Percentiles rank a stretch among this genome's conserved stretches.
Evolutionary conservation across 2,329 filamentous ascomycete species (phyloP).

Genomic region (Fusarium solani-melongenae): DNA sequence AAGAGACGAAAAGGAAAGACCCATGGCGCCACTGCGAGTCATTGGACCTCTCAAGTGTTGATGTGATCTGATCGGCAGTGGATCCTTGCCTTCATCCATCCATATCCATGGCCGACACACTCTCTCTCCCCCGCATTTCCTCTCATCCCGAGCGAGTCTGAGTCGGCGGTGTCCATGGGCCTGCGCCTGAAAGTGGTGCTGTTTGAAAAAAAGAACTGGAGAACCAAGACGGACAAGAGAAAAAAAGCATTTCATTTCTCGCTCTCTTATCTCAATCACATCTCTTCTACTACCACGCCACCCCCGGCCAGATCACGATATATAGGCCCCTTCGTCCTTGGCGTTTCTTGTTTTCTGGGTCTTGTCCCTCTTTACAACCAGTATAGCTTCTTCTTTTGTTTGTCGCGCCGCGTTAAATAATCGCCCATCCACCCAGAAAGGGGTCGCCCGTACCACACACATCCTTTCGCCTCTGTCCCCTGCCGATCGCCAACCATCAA

Average conservation of each 20-base stretch:
- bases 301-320: slow-evolving; percentile 5
- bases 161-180: slow-evolving; percentile 20
- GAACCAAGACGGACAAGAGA: background rate
- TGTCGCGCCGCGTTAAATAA: background rate
- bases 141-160: slow-evolving; percentile 2
- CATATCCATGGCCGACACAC: slow-evolving; percentile 2
- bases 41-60: slow-evolving; percentile 27
- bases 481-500: background rate
- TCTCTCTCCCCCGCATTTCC: slow-evolving; percentile 40
- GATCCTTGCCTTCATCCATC: slow-evolving; percentile 24
- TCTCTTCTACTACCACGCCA: slow-evolving; percentile 7
- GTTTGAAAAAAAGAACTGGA: slow-evolving; percentile 15
- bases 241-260: slow-evolving; percentile 12
- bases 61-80: slow-evolving; percentile 44
- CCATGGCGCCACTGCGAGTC: slow-evolving; percentile 41
- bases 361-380: background rate
- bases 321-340: slow-evolving; percentile 20
- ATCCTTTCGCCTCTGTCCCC: background rate
- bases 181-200: background rate
- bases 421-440: background rate
- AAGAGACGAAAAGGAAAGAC: background rate
- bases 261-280: slow-evolving; percentile 15
- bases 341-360: slow-evolving; percentile 22
- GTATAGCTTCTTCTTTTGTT: background rate
- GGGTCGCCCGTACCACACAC: background rate